These are phyloP conservation scores for Tolypocladium ovalisporum DNA, from an alignment of 2,329 filamentous ascomycete genomes.

Conservation along the genomic window DNA sequence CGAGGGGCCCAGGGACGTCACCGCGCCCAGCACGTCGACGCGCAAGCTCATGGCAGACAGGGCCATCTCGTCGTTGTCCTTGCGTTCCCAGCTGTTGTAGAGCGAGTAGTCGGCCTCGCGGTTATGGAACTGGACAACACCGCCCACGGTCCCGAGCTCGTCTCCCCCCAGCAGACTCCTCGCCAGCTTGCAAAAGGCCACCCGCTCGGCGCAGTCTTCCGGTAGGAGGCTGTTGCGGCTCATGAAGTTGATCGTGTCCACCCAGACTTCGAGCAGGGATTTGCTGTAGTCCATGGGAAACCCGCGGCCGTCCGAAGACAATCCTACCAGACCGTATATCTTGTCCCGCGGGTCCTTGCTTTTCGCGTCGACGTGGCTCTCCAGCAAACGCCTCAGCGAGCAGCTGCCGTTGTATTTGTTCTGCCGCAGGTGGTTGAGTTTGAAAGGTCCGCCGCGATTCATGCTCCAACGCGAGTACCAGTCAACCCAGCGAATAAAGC, in stretches of 20 bases:
- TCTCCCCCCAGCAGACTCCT: slow-evolving; percentile 5
- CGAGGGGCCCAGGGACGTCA: slow-evolving; percentile 3
- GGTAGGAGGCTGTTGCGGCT: slow-evolving; percentile 4
- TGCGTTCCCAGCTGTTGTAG: neutral
- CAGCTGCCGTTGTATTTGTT: slow-evolving; percentile 7
- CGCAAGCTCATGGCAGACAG: slow-evolving; percentile 2
- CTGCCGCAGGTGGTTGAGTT: slow-evolving; percentile 3
- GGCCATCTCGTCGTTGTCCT: slow-evolving; percentile 1
- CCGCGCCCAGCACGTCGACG: slow-evolving; percentile 2
- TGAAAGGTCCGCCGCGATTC: slow-evolving; percentile 2
- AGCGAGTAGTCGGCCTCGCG: neutral
- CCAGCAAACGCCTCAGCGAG: slow-evolving; percentile 5
- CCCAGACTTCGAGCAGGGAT: slow-evolving; percentile 12
- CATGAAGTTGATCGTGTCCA: slow-evolving; percentile 10
- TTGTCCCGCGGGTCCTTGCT: slow-evolving; percentile 13
- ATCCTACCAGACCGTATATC: slow-evolving; percentile 13
- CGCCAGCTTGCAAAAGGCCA: slow-evolving; percentile 3
- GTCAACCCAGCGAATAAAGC: slow-evolving; percentile 5
- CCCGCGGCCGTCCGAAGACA: slow-evolving; percentile 7
- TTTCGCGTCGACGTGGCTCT: slow-evolving; percentile 3
- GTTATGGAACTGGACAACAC: slow-evolving; percentile 4
- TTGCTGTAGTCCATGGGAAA: slow-evolving; percentile 13
- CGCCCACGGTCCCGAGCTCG: slow-evolving; percentile 2
- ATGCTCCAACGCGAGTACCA: neutral
- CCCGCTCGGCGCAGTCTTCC: neutral